These are phyloP conservation scores for Panicum hallii DNA, from an alignment of 202 grass and related monocot species.

Conservation along the genomic window DNA sequence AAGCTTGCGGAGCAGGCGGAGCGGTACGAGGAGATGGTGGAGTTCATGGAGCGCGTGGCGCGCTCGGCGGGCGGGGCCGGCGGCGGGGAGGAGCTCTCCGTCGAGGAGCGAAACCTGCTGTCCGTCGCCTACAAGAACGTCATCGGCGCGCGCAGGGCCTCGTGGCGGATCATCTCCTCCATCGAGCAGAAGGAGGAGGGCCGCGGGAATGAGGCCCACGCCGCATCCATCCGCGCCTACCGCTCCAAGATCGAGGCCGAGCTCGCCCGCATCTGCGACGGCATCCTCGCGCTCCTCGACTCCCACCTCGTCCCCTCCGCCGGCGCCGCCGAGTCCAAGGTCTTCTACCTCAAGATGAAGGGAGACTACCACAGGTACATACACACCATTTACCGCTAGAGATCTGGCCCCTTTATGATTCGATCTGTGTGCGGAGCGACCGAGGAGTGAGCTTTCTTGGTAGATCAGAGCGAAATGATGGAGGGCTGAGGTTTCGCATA, in stretches of 20 bases:
- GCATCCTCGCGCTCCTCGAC: constrained; percentile 77
- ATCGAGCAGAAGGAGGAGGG: constrained; percentile 95
- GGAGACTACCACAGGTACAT: constrained; percentile 85
- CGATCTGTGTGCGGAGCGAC: background rate
- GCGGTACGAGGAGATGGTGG: constrained; percentile 92
- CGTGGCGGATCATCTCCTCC: constrained; percentile 86
- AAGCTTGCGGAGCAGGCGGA: constrained; percentile 89
- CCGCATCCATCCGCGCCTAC: constrained; percentile 69
- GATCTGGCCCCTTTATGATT: background rate
- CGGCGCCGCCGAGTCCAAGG: constrained; percentile 75
- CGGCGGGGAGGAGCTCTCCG: constrained; percentile 68
- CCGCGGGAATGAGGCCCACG: constrained; percentile 76
- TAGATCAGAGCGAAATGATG: background rate
- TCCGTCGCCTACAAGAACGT: constrained; percentile 94
- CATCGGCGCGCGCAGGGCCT: constrained; percentile 72
- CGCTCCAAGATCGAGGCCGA: constrained; percentile 82
- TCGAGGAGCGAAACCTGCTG: constrained; percentile 88
- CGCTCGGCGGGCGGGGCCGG: constrained; percentile 56
- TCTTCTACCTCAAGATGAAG: constrained; percentile 98
- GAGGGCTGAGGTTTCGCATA: background rate
- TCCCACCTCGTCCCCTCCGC: constrained; percentile 84
- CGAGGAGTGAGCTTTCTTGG: background rate
- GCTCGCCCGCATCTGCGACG: constrained; percentile 79
- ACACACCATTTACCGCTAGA: background rate
- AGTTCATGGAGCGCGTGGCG: constrained; percentile 90